Percentiles rank a stretch among this genome's conserved stretches.
phyloP scores from a whole-genome alignment of 2,329 filamentous ascomycete species.

The Zymoseptoria pseudotritici region DNA sequence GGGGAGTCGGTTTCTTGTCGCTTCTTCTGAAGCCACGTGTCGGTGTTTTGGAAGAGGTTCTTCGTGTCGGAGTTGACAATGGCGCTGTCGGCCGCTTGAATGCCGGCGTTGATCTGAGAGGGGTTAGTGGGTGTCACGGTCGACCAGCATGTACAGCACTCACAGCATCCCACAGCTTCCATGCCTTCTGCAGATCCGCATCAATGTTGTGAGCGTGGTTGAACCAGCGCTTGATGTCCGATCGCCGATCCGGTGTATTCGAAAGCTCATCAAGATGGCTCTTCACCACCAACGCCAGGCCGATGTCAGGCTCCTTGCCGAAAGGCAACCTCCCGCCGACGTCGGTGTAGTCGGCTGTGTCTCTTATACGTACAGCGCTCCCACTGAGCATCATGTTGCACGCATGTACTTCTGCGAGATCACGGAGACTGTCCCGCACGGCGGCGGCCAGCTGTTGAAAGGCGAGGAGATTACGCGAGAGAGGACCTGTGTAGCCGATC shows the following conservation, averaged over 20 bases:
- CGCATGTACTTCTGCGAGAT: slow-evolving; percentile 75
- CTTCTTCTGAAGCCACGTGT: slow-evolving; percentile 48
- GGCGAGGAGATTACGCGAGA: slow-evolving; percentile 80
- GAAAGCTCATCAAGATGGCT: slow-evolving; percentile 69
- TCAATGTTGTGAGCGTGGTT: slow-evolving; percentile 52
- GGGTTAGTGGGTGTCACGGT: slow-evolving; percentile 5
- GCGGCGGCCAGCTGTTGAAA: slow-evolving; percentile 79
- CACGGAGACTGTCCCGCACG: slow-evolving; percentile 70
- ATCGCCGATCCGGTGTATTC: slow-evolving; percentile 44
- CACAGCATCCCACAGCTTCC: slow-evolving; percentile 59
- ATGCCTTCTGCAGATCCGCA: slow-evolving; percentile 52
- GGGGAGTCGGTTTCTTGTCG: neutral
- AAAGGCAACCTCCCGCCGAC: slow-evolving; percentile 66
- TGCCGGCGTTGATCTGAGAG: slow-evolving; percentile 48
- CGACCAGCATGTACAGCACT: slow-evolving; percentile 24
- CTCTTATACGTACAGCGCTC: slow-evolving; percentile 60
- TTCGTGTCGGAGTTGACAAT: slow-evolving; percentile 37
- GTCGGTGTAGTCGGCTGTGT: slow-evolving; percentile 45
- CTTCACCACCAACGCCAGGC: slow-evolving; percentile 70
- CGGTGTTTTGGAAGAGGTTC: slow-evolving; percentile 51
- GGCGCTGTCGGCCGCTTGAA: slow-evolving; percentile 48
- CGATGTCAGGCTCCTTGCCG: slow-evolving; percentile 62
- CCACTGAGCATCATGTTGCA: slow-evolving; percentile 74
- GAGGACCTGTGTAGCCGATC: slow-evolving; percentile 87
- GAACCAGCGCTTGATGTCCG: slow-evolving; percentile 52